Evolutionary conservation across 2,329 filamentous ascomycete species (phyloP).

Genomic region (Trichoderma breve): DNA sequence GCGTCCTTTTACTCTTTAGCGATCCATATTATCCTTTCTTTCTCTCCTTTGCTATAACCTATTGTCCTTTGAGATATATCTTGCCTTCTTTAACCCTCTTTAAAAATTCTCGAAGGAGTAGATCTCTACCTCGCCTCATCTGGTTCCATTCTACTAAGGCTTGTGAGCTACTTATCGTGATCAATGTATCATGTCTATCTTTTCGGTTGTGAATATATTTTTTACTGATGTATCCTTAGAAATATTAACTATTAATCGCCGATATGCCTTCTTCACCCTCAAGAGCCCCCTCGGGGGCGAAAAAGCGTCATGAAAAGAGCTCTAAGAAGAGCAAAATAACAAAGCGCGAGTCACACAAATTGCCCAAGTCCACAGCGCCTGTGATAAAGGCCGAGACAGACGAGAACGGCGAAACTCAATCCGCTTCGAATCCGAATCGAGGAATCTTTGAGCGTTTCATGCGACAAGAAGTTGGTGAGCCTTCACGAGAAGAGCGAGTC

Average conservation of each 20-base stretch:
- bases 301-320: background rate
- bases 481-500: background rate
- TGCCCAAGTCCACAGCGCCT: background rate
- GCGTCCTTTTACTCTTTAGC: background rate
- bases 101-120: fast-evolving
- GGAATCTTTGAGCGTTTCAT: background rate
- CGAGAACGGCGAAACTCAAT: background rate
- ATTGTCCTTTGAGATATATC: background rate
- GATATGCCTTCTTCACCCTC: background rate
- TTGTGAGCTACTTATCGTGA: background rate
- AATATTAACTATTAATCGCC: fast-evolving
- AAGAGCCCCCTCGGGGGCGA: background rate
- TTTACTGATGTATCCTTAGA: background rate
- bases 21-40: background rate
- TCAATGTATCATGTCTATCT: background rate
- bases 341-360: background rate
- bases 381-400: background rate
- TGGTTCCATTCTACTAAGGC: background rate
- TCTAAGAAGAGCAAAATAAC: background rate
- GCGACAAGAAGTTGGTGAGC: too few relatives aligned
- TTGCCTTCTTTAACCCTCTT: background rate
- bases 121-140: background rate
- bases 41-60: background rate
- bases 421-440: background rate
- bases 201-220: background rate